Evolutionary conservation across 768 basidiomycete species (phyloP), one percentile per base, ranked within the genome.

Genomic region (Coprinopsis marcescibilis): DNA sequence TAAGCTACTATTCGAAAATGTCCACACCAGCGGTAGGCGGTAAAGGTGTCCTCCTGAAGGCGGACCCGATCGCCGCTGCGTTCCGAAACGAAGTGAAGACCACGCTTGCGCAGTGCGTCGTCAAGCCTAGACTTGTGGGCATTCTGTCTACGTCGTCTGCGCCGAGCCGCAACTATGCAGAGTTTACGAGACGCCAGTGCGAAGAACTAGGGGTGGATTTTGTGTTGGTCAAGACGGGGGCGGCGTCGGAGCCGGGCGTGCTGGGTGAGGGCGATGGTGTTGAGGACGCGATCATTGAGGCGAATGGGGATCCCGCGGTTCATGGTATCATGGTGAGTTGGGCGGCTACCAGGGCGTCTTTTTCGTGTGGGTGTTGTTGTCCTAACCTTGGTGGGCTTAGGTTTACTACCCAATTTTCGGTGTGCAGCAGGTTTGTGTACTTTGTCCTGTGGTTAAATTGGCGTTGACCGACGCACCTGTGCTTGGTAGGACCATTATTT

Each of bases 341-440:
- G n/a, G n/a, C n/a, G n/a, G n/a, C n/a, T n/a, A n/a, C n/a, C n/a
- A n/a, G n/a, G n/a, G n/a, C n/a, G n/a, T n/a, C n/a, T n/a, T n/a
- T n/a, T n/a, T n/a, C n/a, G n/a, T n/a, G n/a, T n/a, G n/a, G n/a
- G n/a, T n/a, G n/a, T n/a, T n/a, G n/a, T n/a, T n/a, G n/a, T n/a
- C n/a, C n/a, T n/a, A n/a, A n/a, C n/a, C n/a, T n/a, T n/a, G n/a
- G n/a, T n/a, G n/a, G n/a, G 25, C 39, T 43, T 53, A 92, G 90
- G 89, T 94, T 10, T 96, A 97, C 66, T 99, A 90, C 66, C 96
- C 96, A 1, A 95, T 97, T 54, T 96, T 89, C 58, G 95, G 95
- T 19, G 80, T 73, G 27, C 82, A 81, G 51, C 90, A 91, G 80
- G 89, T 89, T 56, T 51, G 81, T 68, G 49, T 15, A n/a, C 46